Base-by-base conservation (phyloP, 1,139 yeast species). In the Spencermartinsiella ligniputridi region DNA sequence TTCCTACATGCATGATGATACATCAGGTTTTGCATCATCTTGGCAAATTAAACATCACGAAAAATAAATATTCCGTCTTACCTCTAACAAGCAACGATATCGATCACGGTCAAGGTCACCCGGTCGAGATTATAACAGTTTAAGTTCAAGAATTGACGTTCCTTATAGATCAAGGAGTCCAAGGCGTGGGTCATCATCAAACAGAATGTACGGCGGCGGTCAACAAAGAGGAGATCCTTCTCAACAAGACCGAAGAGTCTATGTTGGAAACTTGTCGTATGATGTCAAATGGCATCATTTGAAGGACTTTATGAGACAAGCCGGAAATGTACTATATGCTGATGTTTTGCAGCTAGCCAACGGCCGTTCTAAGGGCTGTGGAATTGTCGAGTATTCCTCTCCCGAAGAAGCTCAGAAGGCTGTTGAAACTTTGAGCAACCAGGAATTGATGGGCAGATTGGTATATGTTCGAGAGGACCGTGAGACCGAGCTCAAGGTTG, bases 271-370 rank as follows among this genome's bases (percentile, higher is more conserved):
- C 61, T 64, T 81, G 53, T 76, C 85, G 25, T 81, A 77, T 58
- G 75, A 79, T 20, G 71, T 77, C 45, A 72, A 69, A 46, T 79
- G 85, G 85, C 77, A 72, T 53, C 73, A 78, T 37, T 70, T 81
- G 53, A 79, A 79, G 61, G 85, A 80, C 52, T 69, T 79, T 54
- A 78, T 79, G 83, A 69, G 79, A 49, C 70, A 70, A 49, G 81
- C 82, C 35, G 96, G 95, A 51, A 77, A 75, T 30, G 87, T 92
- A 41, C 75, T 83, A 16, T 78, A 88, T 54, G 96, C 97, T 2
- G 97, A 90, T 62, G 83, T 92, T 45, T 84, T 90, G 46, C 81
- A 83, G n/a, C 75, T 78, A 46, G 77, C 83, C 54, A 95, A 95
- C 45, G 86, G 87, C 58, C 83, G 90, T 47, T 68, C 64, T 73